Evolutionary conservation across 73 alveolate species (phyloP).

Genomic region (Effrenium voratum): DNA sequence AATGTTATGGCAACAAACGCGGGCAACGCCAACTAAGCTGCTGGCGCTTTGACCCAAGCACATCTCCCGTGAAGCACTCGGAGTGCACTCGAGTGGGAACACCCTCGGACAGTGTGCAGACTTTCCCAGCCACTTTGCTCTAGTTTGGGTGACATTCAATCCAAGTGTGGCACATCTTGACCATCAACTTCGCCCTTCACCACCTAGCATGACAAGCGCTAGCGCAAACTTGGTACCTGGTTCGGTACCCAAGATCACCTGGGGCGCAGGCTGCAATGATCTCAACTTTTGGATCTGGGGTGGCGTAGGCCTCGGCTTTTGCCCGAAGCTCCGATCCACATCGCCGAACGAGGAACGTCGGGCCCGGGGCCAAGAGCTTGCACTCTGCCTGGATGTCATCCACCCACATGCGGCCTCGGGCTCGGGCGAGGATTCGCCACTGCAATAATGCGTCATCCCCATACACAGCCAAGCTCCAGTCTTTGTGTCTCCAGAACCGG

Average conservation of each 20-base stretch:
- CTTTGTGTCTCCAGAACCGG: slow-evolving; percentile 82
- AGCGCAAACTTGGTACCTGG: background rate
- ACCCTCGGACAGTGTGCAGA: background rate
- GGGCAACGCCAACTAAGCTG: background rate
- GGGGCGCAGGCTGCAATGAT: slow-evolving; percentile 29
- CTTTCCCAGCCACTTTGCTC: background rate
- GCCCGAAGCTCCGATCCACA: too few species aligned
- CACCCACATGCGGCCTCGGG: slow-evolving; percentile 77
- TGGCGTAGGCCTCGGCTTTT: slow-evolving; percentile 36
- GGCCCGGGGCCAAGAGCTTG: background rate
- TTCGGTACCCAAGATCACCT: background rate
- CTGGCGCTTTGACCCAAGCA: slow-evolving; percentile 68
- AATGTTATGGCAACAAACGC: too few species aligned
- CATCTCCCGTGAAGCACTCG: slow-evolving; percentile 88
- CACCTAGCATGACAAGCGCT: slow-evolving; percentile 19
- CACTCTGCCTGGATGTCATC: slow-evolving; percentile 87
- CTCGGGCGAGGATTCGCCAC: background rate
- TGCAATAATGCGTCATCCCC: background rate
- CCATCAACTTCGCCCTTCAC: slow-evolving; percentile 39
- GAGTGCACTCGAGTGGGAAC: slow-evolving; percentile 86
- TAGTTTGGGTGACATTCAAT: background rate
- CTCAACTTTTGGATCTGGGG: slow-evolving; percentile 85
- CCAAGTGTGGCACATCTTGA: background rate
- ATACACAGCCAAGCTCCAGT: background rate
- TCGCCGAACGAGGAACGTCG: background rate